These are phyloP conservation scores for Eutrema heterophyllum DNA, from an alignment of 345 rosid species.

Conservation along the genomic window DNA sequence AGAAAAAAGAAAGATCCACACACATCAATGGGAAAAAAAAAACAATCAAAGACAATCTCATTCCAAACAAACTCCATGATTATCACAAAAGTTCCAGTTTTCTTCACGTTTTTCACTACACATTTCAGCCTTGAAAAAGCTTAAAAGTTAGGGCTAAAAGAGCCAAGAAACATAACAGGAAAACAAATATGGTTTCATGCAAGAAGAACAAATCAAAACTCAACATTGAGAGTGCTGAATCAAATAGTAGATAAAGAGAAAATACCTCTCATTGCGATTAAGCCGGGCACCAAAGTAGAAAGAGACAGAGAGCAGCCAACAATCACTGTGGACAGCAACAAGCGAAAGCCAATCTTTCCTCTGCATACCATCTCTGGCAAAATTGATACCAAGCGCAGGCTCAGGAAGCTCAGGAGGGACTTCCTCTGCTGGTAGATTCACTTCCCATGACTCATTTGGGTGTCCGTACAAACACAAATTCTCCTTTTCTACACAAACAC, in stretches of 20 bases:
- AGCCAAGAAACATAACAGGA: not conserved
- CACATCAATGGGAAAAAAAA: not conserved
- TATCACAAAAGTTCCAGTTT: not conserved
- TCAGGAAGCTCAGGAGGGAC: conserved; percentile 98
- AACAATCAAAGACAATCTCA: not conserved
- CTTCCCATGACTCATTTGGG: conserved; percentile 93
- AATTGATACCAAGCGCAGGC: conserved; percentile 95
- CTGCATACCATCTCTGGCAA: conserved; percentile 95
- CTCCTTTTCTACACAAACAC: conserved; percentile 64
- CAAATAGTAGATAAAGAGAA: not conserved
- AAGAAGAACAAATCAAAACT: not conserved
- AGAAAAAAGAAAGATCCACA: not conserved
- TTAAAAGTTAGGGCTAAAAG: not conserved
- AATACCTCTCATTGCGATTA: conserved; percentile 81
- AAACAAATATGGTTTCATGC: not conserved
- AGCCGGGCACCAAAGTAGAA: conserved; percentile 95
- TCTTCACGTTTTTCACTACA: not conserved
- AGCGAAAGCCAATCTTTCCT: conserved; percentile 92
- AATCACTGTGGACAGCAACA: conserved; percentile 94
- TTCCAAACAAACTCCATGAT: not conserved
- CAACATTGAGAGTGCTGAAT: not conserved
- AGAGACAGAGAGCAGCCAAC: conserved; percentile 96
- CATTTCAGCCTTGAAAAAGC: not conserved
- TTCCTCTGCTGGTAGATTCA: conserved; percentile 90
- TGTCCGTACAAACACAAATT: conserved; percentile 93